A percentile compares a stretch with the other conserved stretches of the same genome.
These are phyloP conservation scores for Peronospora destructor DNA, from an alignment of 352 stramenopile genomes.

Conservation along the genomic window DNA sequence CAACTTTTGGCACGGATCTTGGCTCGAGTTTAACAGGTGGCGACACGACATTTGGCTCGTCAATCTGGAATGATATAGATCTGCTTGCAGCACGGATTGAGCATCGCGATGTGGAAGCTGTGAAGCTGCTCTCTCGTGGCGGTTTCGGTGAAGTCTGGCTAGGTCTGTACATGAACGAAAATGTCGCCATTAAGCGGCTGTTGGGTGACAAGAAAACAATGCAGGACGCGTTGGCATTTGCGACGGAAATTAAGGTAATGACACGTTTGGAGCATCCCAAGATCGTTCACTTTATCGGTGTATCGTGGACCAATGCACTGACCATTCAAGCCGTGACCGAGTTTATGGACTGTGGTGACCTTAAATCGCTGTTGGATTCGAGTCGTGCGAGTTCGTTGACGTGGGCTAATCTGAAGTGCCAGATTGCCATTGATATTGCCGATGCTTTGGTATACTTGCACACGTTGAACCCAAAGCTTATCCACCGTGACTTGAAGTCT, in stretches of 20 bases:
- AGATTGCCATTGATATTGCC: conserved; percentile 61
- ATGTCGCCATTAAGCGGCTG: conserved; percentile 61
- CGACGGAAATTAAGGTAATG: conserved; percentile 53
- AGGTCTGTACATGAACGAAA: conserved; percentile 54
- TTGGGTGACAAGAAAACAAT: conserved; percentile 50
- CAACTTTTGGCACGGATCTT: conserved; percentile 28
- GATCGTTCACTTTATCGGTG: conserved; percentile 61
- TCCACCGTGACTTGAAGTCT: conserved; percentile 64
- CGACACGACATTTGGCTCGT: conserved; percentile 38
- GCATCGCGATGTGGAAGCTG: conserved; percentile 38
- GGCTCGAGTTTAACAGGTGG: conserved; percentile 28
- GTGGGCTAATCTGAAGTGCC: conserved; percentile 58
- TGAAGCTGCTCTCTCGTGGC: conserved; percentile 58
- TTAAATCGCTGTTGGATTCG: conserved; percentile 44
- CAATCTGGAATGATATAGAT: conserved; percentile 63
- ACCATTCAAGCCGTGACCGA: conserved; percentile 58
- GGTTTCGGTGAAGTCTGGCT: conserved; percentile 68
- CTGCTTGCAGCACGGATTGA: conserved; percentile 55
- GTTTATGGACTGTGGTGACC: conserved; percentile 65
- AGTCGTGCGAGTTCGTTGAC: conserved; percentile 33
- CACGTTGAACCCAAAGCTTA: conserved; percentile 54
- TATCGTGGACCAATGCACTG: conserved; percentile 57
- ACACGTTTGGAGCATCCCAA: conserved; percentile 54
- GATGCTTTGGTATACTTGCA: conserved; percentile 70
- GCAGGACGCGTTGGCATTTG: conserved; percentile 49